phyloP scores from a whole-genome alignment of 148 eudicot genomes.

The Chenopodium formosanum region DNA sequence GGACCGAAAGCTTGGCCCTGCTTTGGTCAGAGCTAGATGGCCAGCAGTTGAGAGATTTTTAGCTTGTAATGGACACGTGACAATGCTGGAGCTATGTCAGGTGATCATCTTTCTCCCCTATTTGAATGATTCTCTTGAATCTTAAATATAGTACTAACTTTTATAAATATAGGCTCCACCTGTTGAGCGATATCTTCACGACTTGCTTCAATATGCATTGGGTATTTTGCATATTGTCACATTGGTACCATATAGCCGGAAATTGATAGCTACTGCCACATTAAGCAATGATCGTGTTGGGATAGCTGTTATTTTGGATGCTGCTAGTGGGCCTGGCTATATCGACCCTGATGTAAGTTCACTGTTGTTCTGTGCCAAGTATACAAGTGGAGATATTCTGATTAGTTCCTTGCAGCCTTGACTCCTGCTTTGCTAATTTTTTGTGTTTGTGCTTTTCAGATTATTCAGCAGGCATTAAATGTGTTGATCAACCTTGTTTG shows the following conservation, averaged over 20 bases:
- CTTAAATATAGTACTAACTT: slow-evolving; percentile 16
- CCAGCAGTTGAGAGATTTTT: slow-evolving; percentile 85
- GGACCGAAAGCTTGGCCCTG: slow-evolving; percentile 95
- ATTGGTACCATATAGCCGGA: slow-evolving; percentile 85
- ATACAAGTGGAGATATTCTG: neutral
- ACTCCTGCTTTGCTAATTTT: slow-evolving; percentile 3
- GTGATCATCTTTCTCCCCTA: slow-evolving; percentile 28
- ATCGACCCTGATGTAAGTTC: slow-evolving; percentile 82
- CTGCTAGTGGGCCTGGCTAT: slow-evolving; percentile 84
- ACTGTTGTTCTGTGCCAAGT: slow-evolving; percentile 6
- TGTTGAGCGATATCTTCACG: slow-evolving; percentile 95
- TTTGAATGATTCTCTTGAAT: slow-evolving; percentile 3
- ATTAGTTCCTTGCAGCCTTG: neutral
- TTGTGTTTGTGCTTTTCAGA: slow-evolving; percentile 44
- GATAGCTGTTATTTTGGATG: slow-evolving; percentile 93
- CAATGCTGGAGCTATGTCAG: slow-evolving; percentile 97
- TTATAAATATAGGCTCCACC: slow-evolving; percentile 68
- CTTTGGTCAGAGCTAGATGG: slow-evolving; percentile 84
- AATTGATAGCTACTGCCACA: slow-evolving; percentile 71
- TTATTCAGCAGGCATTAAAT: slow-evolving; percentile 84
- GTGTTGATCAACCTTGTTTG: slow-evolving; percentile 94
- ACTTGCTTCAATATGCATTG: slow-evolving; percentile 91
- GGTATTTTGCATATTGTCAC: slow-evolving; percentile 91
- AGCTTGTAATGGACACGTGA: slow-evolving; percentile 79
- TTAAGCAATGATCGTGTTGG: slow-evolving; percentile 92